Evolutionary conservation across 2,329 filamentous ascomycete species (phyloP).

Genomic region (Calonectria pseudoturangicola): DNA sequence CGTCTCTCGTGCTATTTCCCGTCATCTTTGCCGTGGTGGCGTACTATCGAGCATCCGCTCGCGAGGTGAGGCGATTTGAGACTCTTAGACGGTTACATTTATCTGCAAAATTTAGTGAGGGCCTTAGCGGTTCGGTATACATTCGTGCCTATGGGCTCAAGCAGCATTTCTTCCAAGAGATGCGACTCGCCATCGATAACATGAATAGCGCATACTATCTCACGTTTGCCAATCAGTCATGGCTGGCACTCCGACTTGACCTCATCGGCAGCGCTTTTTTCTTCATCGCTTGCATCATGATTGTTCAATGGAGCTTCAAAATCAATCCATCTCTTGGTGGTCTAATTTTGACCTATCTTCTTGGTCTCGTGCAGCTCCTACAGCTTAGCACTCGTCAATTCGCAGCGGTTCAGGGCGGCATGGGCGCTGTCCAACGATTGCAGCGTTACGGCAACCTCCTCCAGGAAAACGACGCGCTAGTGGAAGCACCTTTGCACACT

Average conservation of each 20-base stretch:
- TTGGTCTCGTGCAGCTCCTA: conserved; percentile 94
- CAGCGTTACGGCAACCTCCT: conserved; percentile 61
- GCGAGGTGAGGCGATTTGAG: conserved; percentile 96
- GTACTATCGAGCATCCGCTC: conserved; percentile 92
- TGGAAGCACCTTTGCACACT: conserved; percentile 90
- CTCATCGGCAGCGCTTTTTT: conserved; percentile 88
- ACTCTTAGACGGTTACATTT: conserved; percentile 90
- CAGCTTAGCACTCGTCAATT: conserved; percentile 97
- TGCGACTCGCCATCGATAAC: conserved; percentile 85
- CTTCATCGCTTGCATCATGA: conserved; percentile 91
- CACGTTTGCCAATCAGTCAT: conserved; percentile 95
- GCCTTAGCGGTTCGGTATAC: conserved; percentile 85
- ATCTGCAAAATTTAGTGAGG: conserved; percentile 93
- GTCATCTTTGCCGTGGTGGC: conserved; percentile 87
- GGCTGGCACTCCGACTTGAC: conserved; percentile 90
- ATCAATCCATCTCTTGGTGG: conserved; percentile 90
- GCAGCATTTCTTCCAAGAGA: conserved; percentile 81
- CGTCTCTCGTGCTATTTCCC: conserved; percentile 79
- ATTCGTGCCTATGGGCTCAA: conserved; percentile 93
- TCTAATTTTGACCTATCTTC: conserved; percentile 92
- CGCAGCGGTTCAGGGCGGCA: conserved; percentile 96
- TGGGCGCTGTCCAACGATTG: conserved; percentile 92
- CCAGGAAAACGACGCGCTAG: conserved; percentile 88
- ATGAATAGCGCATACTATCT: conserved; percentile 97
- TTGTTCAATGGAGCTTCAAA: conserved; percentile 91